Evolutionary conservation across 371 early-diverging fungal genomes (phyloP).

Genomic region (Syncephalastrum contaminatum): DNA sequence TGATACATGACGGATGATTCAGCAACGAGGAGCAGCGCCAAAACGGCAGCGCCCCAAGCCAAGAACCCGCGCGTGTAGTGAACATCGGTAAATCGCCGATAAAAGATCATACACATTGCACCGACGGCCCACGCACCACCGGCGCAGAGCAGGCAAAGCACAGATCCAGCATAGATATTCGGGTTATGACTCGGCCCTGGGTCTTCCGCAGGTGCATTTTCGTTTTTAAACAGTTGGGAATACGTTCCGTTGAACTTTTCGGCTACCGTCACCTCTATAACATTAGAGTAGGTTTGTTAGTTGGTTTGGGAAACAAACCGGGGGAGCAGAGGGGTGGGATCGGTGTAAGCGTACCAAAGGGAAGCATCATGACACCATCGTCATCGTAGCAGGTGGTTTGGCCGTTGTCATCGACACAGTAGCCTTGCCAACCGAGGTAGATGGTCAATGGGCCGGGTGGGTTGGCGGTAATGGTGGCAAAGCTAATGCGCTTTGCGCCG

Average conservation of each 20-base stretch:
- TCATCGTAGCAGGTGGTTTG: slow-evolving; percentile 20
- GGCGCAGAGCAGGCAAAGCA: slow-evolving; percentile 33
- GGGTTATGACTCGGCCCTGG: slow-evolving; percentile 45
- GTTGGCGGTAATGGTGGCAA: slow-evolving; percentile 31
- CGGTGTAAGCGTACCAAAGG: slow-evolving; percentile 31
- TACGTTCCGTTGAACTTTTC: slow-evolving; percentile 31
- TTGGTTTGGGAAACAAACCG: slow-evolving; percentile 1
- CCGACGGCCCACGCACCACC: slow-evolving; percentile 21
- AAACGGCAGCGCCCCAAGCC: slow-evolving; percentile 26
- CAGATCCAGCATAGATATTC: slow-evolving; percentile 34
- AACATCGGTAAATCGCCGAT: slow-evolving; percentile 28
- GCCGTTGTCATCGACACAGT: slow-evolving; percentile 26
- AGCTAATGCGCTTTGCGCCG: slow-evolving; percentile 28
- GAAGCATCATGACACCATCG: slow-evolving; percentile 33
- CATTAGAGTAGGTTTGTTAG: neutral
- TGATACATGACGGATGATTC: slow-evolving; percentile 36
- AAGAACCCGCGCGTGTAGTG: slow-evolving; percentile 43
- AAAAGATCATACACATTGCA: slow-evolving; percentile 13
- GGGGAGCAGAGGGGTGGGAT: neutral
- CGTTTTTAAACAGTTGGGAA: slow-evolving; percentile 30
- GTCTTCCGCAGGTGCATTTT: slow-evolving; percentile 29
- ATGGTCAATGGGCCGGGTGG: slow-evolving; percentile 16
- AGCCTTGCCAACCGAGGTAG: slow-evolving; percentile 41
- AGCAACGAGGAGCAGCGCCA: slow-evolving; percentile 29
- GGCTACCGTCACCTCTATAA: slow-evolving; percentile 28